Conservation (phyloP, 2,329 filamentous ascomycete species). For the Beauveria sp. region DNA sequence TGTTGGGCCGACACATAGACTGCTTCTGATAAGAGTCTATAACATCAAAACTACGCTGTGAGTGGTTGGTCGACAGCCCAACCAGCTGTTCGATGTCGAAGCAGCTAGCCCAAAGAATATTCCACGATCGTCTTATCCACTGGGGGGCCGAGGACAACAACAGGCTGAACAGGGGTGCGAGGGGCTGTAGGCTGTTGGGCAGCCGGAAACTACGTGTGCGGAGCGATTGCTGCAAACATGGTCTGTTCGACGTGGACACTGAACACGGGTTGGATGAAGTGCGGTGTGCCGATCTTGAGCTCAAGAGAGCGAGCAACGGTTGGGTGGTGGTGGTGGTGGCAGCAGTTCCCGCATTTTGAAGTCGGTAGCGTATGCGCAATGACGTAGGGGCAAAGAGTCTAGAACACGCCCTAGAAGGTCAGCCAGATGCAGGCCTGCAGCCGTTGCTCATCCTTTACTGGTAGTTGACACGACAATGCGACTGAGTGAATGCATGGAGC, state of each 20-base stretch:
- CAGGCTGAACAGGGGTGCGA: neutral
- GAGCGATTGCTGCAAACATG: neutral
- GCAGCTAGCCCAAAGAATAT: no score
- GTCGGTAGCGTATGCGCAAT: constrained; percentile 2
- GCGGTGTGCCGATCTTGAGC: constrained; percentile 7
- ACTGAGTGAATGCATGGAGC: neutral
- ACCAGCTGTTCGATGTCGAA: no score
- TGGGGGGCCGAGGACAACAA: neutral
- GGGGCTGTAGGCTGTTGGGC: neutral
- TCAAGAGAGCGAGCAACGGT: neutral
- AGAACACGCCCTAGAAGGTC: constrained; percentile 2
- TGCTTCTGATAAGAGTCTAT: no score
- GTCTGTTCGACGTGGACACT: neutral
- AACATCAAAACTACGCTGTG: no score
- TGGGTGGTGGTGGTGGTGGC: neutral
- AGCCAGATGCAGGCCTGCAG: neutral
- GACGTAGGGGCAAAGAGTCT: constrained; percentile 7
- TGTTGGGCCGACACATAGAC: no score
- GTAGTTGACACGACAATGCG: constrained; percentile 1
- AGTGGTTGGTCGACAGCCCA: no score
- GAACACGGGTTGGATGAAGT: neutral
- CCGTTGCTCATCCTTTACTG: neutral
- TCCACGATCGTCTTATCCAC: neutral
- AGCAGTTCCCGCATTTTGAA: constrained; percentile 4
- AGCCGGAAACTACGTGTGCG: neutral